These are phyloP conservation scores for Peronospora belbahrii DNA, from an alignment of 352 stramenopile genomes.

Conservation along the genomic window DNA sequence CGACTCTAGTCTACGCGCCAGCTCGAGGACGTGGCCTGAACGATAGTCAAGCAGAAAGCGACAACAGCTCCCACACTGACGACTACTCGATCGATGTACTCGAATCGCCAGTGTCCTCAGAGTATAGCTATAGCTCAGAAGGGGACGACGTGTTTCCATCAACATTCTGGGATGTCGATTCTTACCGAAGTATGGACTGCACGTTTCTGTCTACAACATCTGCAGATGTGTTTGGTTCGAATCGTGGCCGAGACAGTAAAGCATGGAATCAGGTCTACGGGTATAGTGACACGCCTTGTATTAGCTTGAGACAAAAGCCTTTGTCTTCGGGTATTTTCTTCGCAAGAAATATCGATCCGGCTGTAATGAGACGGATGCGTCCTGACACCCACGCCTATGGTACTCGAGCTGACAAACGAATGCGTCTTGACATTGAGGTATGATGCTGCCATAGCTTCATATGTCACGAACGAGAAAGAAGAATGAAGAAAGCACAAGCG, in stretches of 20 bases:
- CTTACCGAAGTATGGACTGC: constrained; percentile 21
- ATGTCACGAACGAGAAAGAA: background rate
- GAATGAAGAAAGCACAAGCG: background rate
- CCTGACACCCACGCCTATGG: constrained; percentile 13
- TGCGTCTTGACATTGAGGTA: constrained; percentile 20
- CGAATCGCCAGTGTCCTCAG: constrained; percentile 23
- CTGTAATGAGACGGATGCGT: constrained; percentile 12
- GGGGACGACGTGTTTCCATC: constrained; percentile 15
- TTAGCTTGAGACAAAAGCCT: constrained; percentile 3
- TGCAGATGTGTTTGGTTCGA: constrained; percentile 24
- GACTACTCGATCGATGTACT: constrained; percentile 29
- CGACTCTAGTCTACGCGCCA: constrained; percentile 17
- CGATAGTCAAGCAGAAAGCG: constrained; percentile 12
- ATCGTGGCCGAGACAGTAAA: constrained; percentile 3
- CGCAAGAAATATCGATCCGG: constrained; percentile 15
- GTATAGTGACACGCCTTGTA: constrained; percentile 3
- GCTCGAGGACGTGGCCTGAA: constrained; percentile 5
- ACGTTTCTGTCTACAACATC: constrained; percentile 25
- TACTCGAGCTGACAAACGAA: constrained; percentile 4
- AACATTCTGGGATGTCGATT: constrained; percentile 19
- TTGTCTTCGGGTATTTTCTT: constrained; percentile 17
- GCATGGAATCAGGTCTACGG: constrained; percentile 25
- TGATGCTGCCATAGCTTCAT: constrained; percentile 1
- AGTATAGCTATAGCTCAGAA: constrained; percentile 26
- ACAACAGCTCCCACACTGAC: constrained; percentile 23